Conservation (phyloP, 2,329 filamentous ascomycete species). For the Capronia americana region DNA sequence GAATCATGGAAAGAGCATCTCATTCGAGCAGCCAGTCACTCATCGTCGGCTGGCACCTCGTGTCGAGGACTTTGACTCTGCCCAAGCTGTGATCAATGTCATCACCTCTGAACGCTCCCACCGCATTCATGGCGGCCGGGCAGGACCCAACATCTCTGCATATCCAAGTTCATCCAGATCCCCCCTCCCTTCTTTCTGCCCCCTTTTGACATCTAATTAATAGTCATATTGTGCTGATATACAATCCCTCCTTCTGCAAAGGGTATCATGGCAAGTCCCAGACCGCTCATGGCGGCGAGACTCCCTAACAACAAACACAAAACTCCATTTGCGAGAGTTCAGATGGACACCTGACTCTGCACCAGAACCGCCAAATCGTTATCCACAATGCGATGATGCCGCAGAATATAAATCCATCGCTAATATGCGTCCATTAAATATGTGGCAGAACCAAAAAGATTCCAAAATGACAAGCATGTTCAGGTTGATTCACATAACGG, state of each 20-base stretch:
- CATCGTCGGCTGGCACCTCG: background rate
- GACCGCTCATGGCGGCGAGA: background rate
- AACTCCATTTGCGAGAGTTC: background rate
- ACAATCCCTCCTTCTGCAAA: constrained; percentile 4
- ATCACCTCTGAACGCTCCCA: background rate
- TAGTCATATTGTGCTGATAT: constrained; percentile 11
- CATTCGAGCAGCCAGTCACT: background rate
- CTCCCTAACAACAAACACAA: background rate
- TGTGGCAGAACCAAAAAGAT: constrained; percentile 6
- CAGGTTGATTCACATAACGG: background rate
- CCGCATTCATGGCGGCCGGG: background rate
- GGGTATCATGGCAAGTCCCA: constrained; percentile 7
- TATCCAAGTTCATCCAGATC: constrained; percentile 11
- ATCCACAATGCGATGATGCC: constrained; percentile 1
- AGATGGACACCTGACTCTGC: background rate
- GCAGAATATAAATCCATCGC: background rate
- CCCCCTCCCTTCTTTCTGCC: background rate
- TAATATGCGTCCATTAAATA: constrained; percentile 13
- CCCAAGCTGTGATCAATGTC: background rate
- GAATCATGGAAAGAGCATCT: background rate
- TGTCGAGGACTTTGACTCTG: background rate
- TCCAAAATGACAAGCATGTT: constrained; percentile 1
- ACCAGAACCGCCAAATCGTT: background rate
- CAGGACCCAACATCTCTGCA: background rate
- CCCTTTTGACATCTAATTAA: constrained; percentile 14